These are phyloP conservation scores for Dicorynia guianensis DNA, from an alignment of 306 rosid genomes.

Conservation along the genomic window DNA sequence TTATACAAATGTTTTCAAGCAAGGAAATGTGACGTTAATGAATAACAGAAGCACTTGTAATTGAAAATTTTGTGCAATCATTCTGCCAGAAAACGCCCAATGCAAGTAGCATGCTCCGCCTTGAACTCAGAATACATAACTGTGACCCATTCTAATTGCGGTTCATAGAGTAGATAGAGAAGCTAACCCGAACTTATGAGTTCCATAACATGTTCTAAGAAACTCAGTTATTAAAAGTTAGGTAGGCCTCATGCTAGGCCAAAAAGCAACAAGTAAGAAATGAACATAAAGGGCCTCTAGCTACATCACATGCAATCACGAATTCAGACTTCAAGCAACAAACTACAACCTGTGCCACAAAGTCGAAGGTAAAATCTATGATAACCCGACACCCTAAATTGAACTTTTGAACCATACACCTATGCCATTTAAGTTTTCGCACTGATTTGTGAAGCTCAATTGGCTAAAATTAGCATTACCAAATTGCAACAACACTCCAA, in stretches of 20 bases:
- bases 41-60: neutral
- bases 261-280: neutral
- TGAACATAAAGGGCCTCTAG: conserved; percentile 8
- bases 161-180: neutral
- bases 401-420: neutral
- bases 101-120: neutral
- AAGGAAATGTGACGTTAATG: too few species aligned
- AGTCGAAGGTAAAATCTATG: neutral
- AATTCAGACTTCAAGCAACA: conserved; percentile 4
- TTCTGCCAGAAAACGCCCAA: conserved; percentile 3
- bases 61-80: conserved; percentile 14
- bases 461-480: neutral
- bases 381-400: too few species aligned
- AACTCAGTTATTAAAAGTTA: too few species aligned
- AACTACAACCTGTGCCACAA: conserved; percentile 1
- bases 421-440: neutral
- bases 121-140: conserved; percentile 17
- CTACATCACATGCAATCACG: conserved; percentile 5
- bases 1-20: neutral
- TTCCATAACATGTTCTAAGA: too few species aligned
- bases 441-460: neutral
- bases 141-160: neutral
- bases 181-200: too few species aligned
- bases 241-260: neutral
- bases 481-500: neutral